Evolutionary conservation across 1,284 basidiomycete species (phyloP).

Genomic region (Heimioporus punctisporus): DNA sequence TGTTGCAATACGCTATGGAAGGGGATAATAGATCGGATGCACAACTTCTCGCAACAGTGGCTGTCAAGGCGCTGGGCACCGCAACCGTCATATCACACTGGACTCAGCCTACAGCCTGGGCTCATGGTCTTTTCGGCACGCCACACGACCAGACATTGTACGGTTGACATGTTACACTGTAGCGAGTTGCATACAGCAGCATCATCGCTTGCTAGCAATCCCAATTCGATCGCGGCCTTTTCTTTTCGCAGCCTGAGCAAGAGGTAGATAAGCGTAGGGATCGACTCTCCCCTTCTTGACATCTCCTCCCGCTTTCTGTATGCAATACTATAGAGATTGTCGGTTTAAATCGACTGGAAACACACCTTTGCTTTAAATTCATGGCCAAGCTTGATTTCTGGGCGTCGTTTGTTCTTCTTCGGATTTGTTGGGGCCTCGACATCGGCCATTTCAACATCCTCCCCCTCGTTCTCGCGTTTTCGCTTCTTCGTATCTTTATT

Average conservation of each 20-base stretch:
- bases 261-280: constrained; percentile 91
- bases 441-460: constrained; percentile 76
- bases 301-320: constrained; percentile 90
- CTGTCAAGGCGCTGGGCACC: constrained; percentile 48
- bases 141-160: constrained; percentile 72
- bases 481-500: constrained; percentile 97
- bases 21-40: constrained; percentile 82
- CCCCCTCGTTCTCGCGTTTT: constrained; percentile 63
- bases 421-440: constrained; percentile 38
- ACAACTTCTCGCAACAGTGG: constrained; percentile 55
- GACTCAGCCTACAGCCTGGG: constrained; percentile 68
- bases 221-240: constrained; percentile 48
- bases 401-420: constrained; percentile 62
- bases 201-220: constrained; percentile 50
- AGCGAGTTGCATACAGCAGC: constrained; percentile 3
- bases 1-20: constrained; percentile 73
- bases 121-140: constrained; percentile 70
- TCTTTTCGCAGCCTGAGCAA: constrained; percentile 83
- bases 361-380: constrained; percentile 90
- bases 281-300: constrained; percentile 87
- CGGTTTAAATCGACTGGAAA: not conserved
- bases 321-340: not conserved
- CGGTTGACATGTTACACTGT: constrained; percentile 43
- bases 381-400: constrained; percentile 68
- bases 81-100: constrained; percentile 40